phyloP scores from a whole-genome alignment of 345 rosid species.

The Litchi chinensis region DNA sequence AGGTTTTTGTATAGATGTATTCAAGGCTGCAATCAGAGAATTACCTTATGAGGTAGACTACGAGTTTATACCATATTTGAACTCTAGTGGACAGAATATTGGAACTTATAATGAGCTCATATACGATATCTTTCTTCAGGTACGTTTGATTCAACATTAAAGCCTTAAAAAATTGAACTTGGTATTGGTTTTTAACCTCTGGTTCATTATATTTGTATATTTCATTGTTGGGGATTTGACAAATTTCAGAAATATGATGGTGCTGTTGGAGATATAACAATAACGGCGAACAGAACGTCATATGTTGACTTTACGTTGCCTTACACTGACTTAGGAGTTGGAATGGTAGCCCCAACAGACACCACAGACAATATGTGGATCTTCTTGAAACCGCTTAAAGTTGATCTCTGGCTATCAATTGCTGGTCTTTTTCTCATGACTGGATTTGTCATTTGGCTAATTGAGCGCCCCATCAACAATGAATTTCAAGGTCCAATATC shows the following conservation, averaged over 20 bases:
- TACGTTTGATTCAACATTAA: too few species aligned
- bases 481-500: constrained; percentile 19
- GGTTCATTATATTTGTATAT: neutral
- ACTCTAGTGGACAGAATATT: neutral
- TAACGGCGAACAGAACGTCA: constrained; percentile 40
- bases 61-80: too few species aligned
- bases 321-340: constrained; percentile 27
- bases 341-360: constrained; percentile 23
- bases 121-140: too few species aligned
- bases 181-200: too few species aligned
- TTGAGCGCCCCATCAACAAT: constrained; percentile 32
- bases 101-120: too few species aligned
- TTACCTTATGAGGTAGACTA: neutral
- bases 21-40: neutral
- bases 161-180: too few species aligned
- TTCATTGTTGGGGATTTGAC: neutral
- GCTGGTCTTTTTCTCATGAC: constrained; percentile 19
- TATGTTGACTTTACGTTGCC: constrained; percentile 55
- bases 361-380: constrained; percentile 19
- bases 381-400: neutral
- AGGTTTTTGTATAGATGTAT: constrained; percentile 3
- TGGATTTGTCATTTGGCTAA: constrained; percentile 36
- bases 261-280: constrained; percentile 47
- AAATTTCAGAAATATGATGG: constrained; percentile 41
- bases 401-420: constrained; percentile 26